These are phyloP conservation scores for Apiotrichum siamense DNA, from an alignment of 1,284 basidiomycete species.

Conservation along the genomic window DNA sequence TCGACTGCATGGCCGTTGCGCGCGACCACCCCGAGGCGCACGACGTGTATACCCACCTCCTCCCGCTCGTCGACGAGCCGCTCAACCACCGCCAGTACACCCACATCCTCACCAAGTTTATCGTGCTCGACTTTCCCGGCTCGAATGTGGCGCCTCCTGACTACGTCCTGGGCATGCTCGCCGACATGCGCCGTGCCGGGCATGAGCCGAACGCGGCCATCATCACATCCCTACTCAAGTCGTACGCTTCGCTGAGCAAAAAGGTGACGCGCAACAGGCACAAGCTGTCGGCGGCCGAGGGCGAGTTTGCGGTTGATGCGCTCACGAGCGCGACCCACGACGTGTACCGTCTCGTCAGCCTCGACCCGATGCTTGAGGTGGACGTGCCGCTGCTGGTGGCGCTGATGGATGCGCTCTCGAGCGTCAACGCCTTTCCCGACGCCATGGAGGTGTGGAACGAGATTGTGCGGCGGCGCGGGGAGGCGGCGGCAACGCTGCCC, in stretches of 20 bases:
- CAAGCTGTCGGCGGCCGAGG: not conserved
- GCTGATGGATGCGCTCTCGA: conserved; percentile 65
- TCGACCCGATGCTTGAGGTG: conserved; percentile 68
- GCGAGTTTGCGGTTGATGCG: conserved; percentile 13
- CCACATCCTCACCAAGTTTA: conserved; percentile 60
- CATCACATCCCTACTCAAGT: conserved; percentile 65
- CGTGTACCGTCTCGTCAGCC: conserved; percentile 68
- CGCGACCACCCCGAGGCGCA: conserved; percentile 57
- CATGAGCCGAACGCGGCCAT: conserved; percentile 57
- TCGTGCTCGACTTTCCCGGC: conserved; percentile 52
- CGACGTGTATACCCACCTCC: conserved; percentile 54
- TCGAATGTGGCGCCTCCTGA: conserved; percentile 53
- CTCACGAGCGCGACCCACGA: conserved; percentile 53
- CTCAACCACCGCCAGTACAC: conserved; percentile 58
- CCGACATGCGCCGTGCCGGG: conserved; percentile 71
- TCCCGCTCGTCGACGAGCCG: conserved; percentile 39
- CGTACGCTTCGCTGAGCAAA: conserved; percentile 36
- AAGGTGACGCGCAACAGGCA: not conserved
- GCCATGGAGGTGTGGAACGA: conserved; percentile 76
- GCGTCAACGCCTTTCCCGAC: conserved; percentile 61
- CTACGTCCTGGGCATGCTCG: conserved; percentile 68
- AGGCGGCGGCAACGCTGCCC: not conserved
- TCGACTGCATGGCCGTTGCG: conserved; percentile 58
- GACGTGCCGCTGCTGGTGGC: conserved; percentile 50
- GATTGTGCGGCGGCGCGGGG: conserved; percentile 53